Percentiles rank a stretch among this genome's conserved stretches.
These are phyloP conservation scores for Diaporthe sp. DNA, from an alignment of 2,329 filamentous ascomycete species.

Conservation along the genomic window DNA sequence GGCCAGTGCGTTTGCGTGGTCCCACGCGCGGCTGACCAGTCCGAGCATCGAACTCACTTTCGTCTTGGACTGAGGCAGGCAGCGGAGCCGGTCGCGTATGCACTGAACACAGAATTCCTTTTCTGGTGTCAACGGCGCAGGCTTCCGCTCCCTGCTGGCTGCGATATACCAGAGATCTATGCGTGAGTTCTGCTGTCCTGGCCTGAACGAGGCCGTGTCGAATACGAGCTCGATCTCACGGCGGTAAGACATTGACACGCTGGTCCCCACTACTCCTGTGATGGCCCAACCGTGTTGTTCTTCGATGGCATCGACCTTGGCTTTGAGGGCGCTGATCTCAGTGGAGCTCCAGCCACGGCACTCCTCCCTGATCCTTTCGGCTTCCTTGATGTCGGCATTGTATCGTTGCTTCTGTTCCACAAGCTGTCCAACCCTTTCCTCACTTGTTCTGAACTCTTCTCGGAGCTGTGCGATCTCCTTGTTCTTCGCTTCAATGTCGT, in stretches of 20 bases:
- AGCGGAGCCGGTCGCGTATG: conserved; percentile 76
- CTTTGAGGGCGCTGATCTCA: conserved; percentile 85
- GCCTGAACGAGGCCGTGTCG: conserved; percentile 72
- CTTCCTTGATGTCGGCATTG: conserved; percentile 80
- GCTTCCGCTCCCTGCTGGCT: conserved; percentile 65
- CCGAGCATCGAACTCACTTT: conserved; percentile 69
- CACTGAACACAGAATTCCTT: conserved; percentile 82
- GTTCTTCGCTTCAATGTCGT: conserved; percentile 78
- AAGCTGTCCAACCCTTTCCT: conserved; percentile 72
- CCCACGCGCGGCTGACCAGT: conserved; percentile 74
- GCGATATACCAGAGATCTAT: conserved; percentile 81
- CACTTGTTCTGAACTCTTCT: conserved; percentile 75
- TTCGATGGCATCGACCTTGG: conserved; percentile 75
- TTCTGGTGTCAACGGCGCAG: conserved; percentile 70
- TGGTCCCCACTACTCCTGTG: conserved; percentile 70
- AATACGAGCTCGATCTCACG: conserved; percentile 81
- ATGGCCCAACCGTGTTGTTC: conserved; percentile 79
- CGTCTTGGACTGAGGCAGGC: conserved; percentile 69
- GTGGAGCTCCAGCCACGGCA: conserved; percentile 89
- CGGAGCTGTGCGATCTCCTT: conserved; percentile 75
- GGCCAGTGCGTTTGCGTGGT: conserved; percentile 69
- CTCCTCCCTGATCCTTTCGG: conserved; percentile 87
- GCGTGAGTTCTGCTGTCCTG: conserved; percentile 59
- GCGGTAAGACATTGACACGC: conserved; percentile 79
- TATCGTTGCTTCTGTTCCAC: conserved; percentile 77